phyloP scores from a whole-genome alignment of 2,329 filamentous ascomycete species.

The Lachnellula cervina region DNA sequence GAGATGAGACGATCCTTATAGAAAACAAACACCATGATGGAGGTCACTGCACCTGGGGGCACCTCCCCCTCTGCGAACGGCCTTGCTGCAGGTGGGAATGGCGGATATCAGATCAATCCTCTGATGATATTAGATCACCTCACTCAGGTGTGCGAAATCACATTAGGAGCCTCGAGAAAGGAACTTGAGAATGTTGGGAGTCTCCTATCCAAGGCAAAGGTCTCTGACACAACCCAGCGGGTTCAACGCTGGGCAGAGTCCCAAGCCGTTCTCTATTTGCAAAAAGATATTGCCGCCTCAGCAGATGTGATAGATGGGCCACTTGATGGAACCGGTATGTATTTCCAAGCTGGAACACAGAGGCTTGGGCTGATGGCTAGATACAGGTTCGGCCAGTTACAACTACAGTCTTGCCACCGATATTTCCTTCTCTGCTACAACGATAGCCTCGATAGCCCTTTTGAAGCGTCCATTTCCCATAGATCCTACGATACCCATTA shows the following conservation, averaged over 20 bases:
- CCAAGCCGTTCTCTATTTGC: conserved; percentile 83
- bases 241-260: conserved; percentile 85
- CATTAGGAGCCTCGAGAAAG: conserved; percentile 67
- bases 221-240: conserved; percentile 81
- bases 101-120: conserved; percentile 58
- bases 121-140: conserved; percentile 67
- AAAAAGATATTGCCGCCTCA: conserved; percentile 65
- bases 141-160: conserved; percentile 63
- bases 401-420: conserved; percentile 78
- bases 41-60: conserved; percentile 26
- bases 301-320: conserved; percentile 24
- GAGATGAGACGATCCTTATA: conserved; percentile 24
- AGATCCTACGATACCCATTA: conserved; percentile 75
- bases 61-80: conserved; percentile 26
- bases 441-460: conserved; percentile 79
- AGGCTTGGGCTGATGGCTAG: conserved; percentile 29
- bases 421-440: conserved; percentile 73
- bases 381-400: conserved; percentile 50
- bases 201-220: conserved; percentile 67
- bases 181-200: conserved; percentile 80
- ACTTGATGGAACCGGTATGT: conserved; percentile 35
- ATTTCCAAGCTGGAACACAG: not conserved
- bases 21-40: conserved; percentile 26
- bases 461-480: conserved; percentile 87
- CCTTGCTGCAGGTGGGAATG: conserved; percentile 18